phyloP scores from a whole-genome alignment of 2,329 filamentous ascomycete genomes.

The Aureobasidium leucospermi region DNA sequence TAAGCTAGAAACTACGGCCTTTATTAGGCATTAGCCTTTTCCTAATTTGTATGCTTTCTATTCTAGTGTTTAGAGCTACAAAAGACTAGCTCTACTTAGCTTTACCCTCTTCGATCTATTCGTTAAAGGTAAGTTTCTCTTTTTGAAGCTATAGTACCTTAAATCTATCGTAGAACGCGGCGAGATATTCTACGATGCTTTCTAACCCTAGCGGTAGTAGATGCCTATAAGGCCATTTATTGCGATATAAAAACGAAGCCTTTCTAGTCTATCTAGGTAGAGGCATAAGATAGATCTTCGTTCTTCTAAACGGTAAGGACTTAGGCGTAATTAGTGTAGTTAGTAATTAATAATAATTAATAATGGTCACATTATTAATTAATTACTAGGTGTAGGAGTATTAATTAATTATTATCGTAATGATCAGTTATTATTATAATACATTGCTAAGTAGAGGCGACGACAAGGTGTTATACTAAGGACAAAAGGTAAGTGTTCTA shows the following conservation, averaged over 20 bases:
- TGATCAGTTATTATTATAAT: too few relatives aligned
- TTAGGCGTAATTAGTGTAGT: not conserved
- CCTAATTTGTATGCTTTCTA: not conserved
- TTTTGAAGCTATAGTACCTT: not conserved
- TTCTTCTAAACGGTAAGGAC: not conserved
- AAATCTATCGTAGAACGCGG: not conserved
- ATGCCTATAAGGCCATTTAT: too few relatives aligned
- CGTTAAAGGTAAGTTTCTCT: not conserved
- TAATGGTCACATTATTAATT: too few relatives aligned
- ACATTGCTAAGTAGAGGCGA: too few relatives aligned
- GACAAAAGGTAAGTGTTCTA: too few relatives aligned
- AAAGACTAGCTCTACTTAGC: not conserved
- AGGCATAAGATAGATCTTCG: not conserved
- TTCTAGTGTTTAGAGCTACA: not conserved
- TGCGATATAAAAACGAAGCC: too few relatives aligned
- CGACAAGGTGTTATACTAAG: too few relatives aligned
- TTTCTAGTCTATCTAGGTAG: too few relatives aligned
- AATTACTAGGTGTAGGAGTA: too few relatives aligned
- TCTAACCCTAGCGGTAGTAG: too few relatives aligned
- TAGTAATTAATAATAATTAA: too few relatives aligned
- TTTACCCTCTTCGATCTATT: not conserved
- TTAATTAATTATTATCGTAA: too few relatives aligned
- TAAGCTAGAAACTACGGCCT: not conserved
- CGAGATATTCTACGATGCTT: not conserved
- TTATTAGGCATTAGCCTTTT: not conserved